Conservation (phyloP, 2,329 filamentous ascomycete genomes). For the Neofusicoccum parvum region DNA sequence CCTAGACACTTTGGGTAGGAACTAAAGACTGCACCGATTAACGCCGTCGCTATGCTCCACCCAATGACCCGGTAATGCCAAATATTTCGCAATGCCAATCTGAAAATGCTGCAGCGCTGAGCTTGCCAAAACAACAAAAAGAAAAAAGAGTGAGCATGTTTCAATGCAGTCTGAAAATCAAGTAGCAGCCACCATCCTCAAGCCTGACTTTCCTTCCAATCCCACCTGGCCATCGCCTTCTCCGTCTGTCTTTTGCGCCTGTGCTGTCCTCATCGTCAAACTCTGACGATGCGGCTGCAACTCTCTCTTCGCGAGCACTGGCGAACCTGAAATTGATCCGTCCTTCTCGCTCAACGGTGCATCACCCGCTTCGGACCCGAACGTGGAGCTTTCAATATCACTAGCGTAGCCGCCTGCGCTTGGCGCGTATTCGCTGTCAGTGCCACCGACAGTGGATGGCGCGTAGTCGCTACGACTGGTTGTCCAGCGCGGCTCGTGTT, state of each 20-base stretch:
- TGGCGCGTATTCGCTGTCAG: conserved; percentile 18
- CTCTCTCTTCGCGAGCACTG: not conserved
- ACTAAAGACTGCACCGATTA: not conserved
- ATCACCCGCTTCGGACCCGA: not conserved
- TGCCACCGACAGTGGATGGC: conserved; percentile 15
- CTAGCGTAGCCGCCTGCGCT: conserved; percentile 12
- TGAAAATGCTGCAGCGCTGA: not conserved
- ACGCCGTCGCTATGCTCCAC: not conserved
- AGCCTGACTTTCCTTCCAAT: not conserved
- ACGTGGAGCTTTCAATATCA: conserved; percentile 5
- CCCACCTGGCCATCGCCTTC: not conserved
- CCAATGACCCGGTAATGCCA: not conserved
- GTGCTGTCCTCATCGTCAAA: conserved; percentile 18
- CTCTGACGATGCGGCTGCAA: conserved; percentile 4
- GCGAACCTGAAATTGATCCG: not conserved
- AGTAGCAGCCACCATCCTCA: conserved; percentile 19
- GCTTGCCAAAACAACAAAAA: not conserved
- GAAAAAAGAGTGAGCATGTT: not conserved
- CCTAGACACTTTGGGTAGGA: too few relatives aligned
- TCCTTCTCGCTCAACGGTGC: conserved; percentile 2
- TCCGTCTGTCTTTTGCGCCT: conserved; percentile 4
- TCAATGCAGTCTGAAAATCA: not conserved
- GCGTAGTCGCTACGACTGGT: conserved; percentile 20
- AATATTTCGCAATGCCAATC: not conserved
- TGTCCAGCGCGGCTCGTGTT: conserved; percentile 17